Conservation (phyloP, 129 eudicot genomes). For the Saposhnikovia divaricata region DNA sequence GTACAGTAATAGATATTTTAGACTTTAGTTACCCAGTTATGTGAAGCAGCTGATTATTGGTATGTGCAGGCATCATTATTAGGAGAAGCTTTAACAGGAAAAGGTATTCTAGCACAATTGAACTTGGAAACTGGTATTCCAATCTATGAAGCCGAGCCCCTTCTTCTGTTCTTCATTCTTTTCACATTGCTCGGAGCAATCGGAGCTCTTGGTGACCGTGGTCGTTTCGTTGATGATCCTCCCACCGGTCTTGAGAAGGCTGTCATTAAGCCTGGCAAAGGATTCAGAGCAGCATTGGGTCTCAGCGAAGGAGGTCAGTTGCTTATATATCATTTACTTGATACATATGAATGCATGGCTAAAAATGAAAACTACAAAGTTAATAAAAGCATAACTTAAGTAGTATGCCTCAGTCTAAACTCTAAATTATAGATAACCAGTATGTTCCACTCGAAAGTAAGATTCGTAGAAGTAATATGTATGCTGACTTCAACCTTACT, state of each 20-base stretch:
- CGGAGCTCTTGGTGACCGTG: conserved; percentile 97
- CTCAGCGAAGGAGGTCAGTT: conserved; percentile 69
- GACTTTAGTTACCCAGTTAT: not conserved
- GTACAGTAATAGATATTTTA: not conserved
- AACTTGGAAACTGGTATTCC: conserved; percentile 97
- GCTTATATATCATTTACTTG: not conserved
- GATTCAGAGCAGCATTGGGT: conserved; percentile 69
- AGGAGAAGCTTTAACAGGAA: conserved; percentile 47
- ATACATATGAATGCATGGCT: not conserved
- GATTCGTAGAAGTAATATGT: not conserved
- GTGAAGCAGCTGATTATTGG: not conserved
- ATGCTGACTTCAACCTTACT: not conserved
- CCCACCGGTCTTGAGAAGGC: conserved; percentile 73
- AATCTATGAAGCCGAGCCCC: conserved; percentile 97
- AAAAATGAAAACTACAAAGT: no score
- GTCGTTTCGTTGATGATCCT: conserved; percentile 74
- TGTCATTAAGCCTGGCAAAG: conserved; percentile 88
- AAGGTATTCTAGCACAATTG: conserved; percentile 62
- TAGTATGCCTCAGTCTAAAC: not conserved
- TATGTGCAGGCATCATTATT: conserved; percentile 79
- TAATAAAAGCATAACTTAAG: no score
- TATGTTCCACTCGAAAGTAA: not conserved
- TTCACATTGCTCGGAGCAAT: conserved; percentile 97
- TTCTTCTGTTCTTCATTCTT: conserved; percentile 89
- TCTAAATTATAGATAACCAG: not conserved